Conservation (phyloP, 2,329 filamentous ascomycete species). For the Cordyceps farinosa region DNA sequence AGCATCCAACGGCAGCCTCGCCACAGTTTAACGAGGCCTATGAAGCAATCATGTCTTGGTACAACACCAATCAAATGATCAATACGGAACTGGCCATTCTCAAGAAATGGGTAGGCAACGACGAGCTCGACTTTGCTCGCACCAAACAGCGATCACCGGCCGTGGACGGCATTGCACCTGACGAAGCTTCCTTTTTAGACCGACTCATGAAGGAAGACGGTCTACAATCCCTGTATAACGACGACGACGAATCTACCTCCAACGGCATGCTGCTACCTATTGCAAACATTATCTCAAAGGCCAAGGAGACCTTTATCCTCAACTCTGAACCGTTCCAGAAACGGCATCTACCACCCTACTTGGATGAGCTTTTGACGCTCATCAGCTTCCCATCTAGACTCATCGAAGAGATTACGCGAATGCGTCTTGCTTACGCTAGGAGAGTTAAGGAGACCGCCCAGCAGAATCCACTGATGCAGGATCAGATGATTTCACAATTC, state of each 20-base stretch:
- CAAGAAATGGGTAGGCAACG: slow-evolving; percentile 95
- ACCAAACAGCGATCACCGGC: slow-evolving; percentile 63
- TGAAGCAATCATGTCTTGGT: slow-evolving; percentile 89
- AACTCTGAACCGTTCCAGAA: slow-evolving; percentile 83
- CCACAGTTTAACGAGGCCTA: slow-evolving; percentile 76
- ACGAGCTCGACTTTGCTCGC: slow-evolving; percentile 86
- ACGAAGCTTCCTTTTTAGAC: slow-evolving; percentile 92
- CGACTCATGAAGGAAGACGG: slow-evolving; percentile 94
- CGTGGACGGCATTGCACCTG: slow-evolving; percentile 65
- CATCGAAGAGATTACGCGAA: slow-evolving; percentile 93
- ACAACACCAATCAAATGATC: slow-evolving; percentile 95
- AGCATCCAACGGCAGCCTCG: slow-evolving; percentile 74
- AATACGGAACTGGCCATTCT: slow-evolving; percentile 89
- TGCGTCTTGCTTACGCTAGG: slow-evolving; percentile 85
- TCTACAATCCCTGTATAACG: slow-evolving; percentile 83
- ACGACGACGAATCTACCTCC: slow-evolving; percentile 45
- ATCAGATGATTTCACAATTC: slow-evolving; percentile 97
- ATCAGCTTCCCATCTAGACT: slow-evolving; percentile 97
- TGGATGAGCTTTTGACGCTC: slow-evolving; percentile 90
- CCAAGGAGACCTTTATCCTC: slow-evolving; percentile 83
- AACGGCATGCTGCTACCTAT: slow-evolving; percentile 83
- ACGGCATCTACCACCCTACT: slow-evolving; percentile 89
- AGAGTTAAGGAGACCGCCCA: slow-evolving; percentile 94
- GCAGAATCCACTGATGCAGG: slow-evolving; percentile 88
- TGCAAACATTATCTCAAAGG: slow-evolving; percentile 83